A percentile compares a stretch with the other conserved stretches of the same genome.
Conservation (phyloP, 192 early-diverging fungal genomes). For the Phycomyces nitens region DNA sequence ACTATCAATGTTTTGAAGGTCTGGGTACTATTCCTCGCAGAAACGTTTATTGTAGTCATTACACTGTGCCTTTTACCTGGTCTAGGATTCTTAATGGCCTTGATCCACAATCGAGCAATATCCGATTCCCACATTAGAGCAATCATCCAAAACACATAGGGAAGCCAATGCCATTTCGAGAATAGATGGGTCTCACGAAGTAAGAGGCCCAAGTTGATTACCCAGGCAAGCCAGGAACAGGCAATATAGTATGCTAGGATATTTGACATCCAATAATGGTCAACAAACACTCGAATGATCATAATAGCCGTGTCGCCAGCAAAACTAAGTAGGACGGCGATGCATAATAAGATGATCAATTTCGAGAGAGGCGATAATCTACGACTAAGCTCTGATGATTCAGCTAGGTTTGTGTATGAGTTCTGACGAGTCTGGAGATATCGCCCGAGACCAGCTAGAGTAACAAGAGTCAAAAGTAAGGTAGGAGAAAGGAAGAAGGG, state of each 20-base stretch:
- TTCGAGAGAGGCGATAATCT: slow-evolving; percentile 22
- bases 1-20: not conserved
- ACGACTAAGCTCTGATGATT: slow-evolving; percentile 2
- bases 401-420: not conserved
- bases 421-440: slow-evolving; percentile 14
- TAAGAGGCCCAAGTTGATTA: slow-evolving; percentile 33
- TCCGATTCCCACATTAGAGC: slow-evolving; percentile 42
- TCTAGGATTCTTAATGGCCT: slow-evolving; percentile 15
- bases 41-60: too few species aligned
- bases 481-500: slow-evolving; percentile 27
- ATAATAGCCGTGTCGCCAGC: slow-evolving; percentile 31
- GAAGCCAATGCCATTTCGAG: slow-evolving; percentile 45
- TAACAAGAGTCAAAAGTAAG: slow-evolving; percentile 9
- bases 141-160: slow-evolving; percentile 49
- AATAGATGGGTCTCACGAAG: slow-evolving; percentile 33
- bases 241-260: slow-evolving; percentile 39
- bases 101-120: slow-evolving; percentile 41
- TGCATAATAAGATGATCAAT: slow-evolving; percentile 26
- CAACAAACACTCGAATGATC: slow-evolving; percentile 32
- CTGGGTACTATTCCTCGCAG: too few species aligned
- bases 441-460: slow-evolving; percentile 12
- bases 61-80: slow-evolving; percentile 29
- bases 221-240: slow-evolving; percentile 38
- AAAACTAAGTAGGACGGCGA: slow-evolving; percentile 32
- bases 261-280: slow-evolving; percentile 38